A percentile compares a stretch with the other conserved stretches of the same genome.
Evolutionary conservation across 345 rosid genomes (phyloP).

Genomic region (Brassica napus): DNA sequence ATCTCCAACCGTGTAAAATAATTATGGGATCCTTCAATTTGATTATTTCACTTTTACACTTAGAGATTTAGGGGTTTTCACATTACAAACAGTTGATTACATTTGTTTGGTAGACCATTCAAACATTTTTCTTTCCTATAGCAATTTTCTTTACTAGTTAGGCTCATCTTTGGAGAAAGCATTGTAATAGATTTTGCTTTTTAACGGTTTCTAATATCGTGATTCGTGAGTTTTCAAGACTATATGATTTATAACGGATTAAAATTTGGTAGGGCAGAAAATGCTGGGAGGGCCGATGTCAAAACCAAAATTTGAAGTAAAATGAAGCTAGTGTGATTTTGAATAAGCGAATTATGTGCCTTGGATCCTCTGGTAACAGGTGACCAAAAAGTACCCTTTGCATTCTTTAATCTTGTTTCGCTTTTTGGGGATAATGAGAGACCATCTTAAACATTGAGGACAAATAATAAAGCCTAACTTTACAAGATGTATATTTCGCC

Average conservation of each 20-base stretch:
- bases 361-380: slow-evolving; percentile 35
- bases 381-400: slow-evolving; percentile 23
- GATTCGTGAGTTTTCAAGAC: not conserved
- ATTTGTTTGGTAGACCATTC: slow-evolving; percentile 12
- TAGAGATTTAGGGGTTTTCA: not conserved
- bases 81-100: not conserved
- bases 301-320: slow-evolving; percentile 13
- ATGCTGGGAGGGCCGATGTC: slow-evolving; percentile 8
- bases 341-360: slow-evolving; percentile 23
- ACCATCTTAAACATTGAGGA: slow-evolving; percentile 3
- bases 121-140: not conserved
- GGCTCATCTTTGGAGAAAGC: slow-evolving; percentile 38
- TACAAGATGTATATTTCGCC: slow-evolving; percentile 11
- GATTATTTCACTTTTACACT: not conserved
- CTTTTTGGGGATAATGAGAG: slow-evolving; percentile 24
- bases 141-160: not conserved
- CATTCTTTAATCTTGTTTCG: slow-evolving; percentile 23
- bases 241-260: slow-evolving; percentile 12
- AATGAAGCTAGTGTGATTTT: slow-evolving; percentile 7
- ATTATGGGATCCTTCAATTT: not conserved
- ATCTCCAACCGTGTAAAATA: not conserved
- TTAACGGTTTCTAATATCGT: not conserved
- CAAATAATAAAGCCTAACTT: slow-evolving; percentile 19
- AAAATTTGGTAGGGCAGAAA: slow-evolving; percentile 26
- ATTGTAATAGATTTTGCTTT: slow-evolving; percentile 16